Conservation (phyloP, 1,284 basidiomycete species). For the Cryptococcus hybrid region DNA sequence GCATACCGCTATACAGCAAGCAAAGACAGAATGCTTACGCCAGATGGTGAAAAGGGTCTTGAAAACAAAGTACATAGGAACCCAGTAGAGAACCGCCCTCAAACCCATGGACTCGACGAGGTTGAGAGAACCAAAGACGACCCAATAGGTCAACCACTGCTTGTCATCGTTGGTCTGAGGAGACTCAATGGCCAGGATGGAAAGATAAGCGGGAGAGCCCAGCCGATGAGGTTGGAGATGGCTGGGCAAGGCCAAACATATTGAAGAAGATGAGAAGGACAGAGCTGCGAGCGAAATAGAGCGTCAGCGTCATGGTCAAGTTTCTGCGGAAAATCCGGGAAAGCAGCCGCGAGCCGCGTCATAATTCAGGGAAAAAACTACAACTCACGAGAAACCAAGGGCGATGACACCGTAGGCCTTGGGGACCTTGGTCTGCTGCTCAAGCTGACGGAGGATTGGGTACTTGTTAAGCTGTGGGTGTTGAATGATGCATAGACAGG, state of each 20-base stretch:
- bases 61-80: slow-evolving; percentile 75
- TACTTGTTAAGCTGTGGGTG: slow-evolving; percentile 76
- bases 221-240: slow-evolving; percentile 51
- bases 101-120: slow-evolving; percentile 48
- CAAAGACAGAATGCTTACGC: slow-evolving; percentile 46
- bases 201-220: slow-evolving; percentile 52
- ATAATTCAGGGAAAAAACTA: background rate
- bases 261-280: slow-evolving; percentile 53
- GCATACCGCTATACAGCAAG: background rate
- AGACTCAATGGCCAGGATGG: slow-evolving; percentile 51
- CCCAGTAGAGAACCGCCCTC: slow-evolving; percentile 49
- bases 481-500: background rate
- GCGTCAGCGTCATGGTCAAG: background rate
- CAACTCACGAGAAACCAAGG: slow-evolving; percentile 58
- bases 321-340: background rate
- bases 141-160: slow-evolving; percentile 53
- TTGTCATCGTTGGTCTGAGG: slow-evolving; percentile 52
- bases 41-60: slow-evolving; percentile 86
- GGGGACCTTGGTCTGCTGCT: slow-evolving; percentile 86
- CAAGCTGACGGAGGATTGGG: slow-evolving; percentile 75
- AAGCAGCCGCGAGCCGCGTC: background rate
- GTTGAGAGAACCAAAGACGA: slow-evolving; percentile 51
- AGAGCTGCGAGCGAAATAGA: slow-evolving; percentile 16
- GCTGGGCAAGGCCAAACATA: slow-evolving; percentile 50
- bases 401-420: slow-evolving; percentile 89